Base-by-base conservation (phyloP, 805 yeast genomes). In the Blastobotrys chiropterorum region DNA sequence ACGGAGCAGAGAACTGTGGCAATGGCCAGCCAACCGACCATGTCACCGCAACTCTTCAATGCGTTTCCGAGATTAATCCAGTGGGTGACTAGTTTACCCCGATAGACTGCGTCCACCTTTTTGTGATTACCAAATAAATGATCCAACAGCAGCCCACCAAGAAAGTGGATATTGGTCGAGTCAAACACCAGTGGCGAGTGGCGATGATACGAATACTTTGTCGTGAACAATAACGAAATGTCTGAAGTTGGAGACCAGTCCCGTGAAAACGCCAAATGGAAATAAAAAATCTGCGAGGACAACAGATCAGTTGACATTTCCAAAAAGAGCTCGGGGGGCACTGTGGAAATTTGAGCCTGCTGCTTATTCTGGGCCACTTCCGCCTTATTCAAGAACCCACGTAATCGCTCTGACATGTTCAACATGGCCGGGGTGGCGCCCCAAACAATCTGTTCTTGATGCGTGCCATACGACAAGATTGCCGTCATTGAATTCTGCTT, bases 1-100 rank as follows among this genome's bases (percentile, higher is more conserved):
- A 85, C 80, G 0, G 95, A 86, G 61, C 96, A 84, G 1, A 90
- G 75, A 1, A 85, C 76, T 0, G 94, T 82, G 0, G 96, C 88
- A 58, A 92, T 81, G 0, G 96, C 96, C 20, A 89, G 71, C 97
- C 97, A 92, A 30, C 94, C 83, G 0, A 90, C 90, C 90, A 89
- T 88, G 64, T 92, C 95, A 47, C 98, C 98, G 30, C 79, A 71
- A 54, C 79, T 79, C 61, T 88, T 94, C 55, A 92, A 78, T 22
- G 74, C 71, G 56, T 85, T 80, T 2, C 97, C 98, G 44, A 92
- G 72, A 54, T 82, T 81, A 43, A 90, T 85, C 98, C 98, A 92
- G 63, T 81, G 84, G 46, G 82, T 81, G 38, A 92, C 66, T 2
- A 90, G 62, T 42, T 77, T 68, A 0, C 95, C 95, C 53, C 94